Conservation (phyloP, 2,329 filamentous ascomycete genomes). For the Coniochaeta sp. region DNA sequence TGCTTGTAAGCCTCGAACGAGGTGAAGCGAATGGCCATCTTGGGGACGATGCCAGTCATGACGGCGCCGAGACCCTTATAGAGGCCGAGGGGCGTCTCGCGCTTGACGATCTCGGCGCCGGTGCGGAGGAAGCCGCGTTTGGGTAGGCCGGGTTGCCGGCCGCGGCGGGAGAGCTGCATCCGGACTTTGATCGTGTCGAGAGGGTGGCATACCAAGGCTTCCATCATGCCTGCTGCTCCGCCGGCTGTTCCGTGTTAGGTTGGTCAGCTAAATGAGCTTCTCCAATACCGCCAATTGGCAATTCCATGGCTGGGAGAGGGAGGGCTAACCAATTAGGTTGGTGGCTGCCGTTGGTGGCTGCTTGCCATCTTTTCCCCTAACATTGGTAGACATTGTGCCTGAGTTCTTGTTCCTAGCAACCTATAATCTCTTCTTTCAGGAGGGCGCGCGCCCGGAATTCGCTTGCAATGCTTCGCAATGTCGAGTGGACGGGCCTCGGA, state of each 20-base stretch:
- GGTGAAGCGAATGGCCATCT: slow-evolving; percentile 99
- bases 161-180: slow-evolving; percentile 93
- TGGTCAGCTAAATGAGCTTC: slow-evolving; percentile 11
- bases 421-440: background rate
- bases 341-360: slow-evolving; percentile 78
- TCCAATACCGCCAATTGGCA: slow-evolving; percentile 11
- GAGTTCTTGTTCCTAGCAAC: background rate
- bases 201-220: slow-evolving; percentile 70
- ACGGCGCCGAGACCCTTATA: slow-evolving; percentile 99
- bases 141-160: slow-evolving; percentile 73
- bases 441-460: background rate
- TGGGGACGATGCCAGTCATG: slow-evolving; percentile 90
- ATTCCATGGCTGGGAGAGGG: slow-evolving; percentile 3
- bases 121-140: slow-evolving; percentile 84
- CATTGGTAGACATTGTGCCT: slow-evolving; percentile 31
- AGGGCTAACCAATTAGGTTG: slow-evolving; percentile 73
- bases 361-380: slow-evolving; percentile 47
- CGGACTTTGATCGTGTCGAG: slow-evolving; percentile 95
- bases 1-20: slow-evolving; percentile 96
- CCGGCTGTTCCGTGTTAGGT: slow-evolving; percentile 54
- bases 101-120: slow-evolving; percentile 76
- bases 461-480: background rate
- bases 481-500: background rate
- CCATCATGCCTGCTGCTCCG: slow-evolving; percentile 98
- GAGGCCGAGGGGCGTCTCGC: slow-evolving; percentile 84